phyloP scores from a whole-genome alignment of 192 early-diverging fungal species.

The Coemansia sp. region DNA sequence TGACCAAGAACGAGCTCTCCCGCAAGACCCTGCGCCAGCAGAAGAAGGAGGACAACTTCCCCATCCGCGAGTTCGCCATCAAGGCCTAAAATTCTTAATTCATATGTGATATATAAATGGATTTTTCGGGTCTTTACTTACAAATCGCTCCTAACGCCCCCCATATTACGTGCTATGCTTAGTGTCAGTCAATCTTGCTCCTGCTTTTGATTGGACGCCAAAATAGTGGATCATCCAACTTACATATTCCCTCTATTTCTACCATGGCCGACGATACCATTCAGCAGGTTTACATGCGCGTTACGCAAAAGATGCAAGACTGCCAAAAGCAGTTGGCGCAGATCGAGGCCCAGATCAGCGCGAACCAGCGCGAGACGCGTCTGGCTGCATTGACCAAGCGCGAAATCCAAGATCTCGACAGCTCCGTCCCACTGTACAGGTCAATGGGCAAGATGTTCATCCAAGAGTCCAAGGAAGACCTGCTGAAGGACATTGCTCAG shows the following conservation, averaged over 20 bases:
- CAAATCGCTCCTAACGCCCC: too few species aligned
- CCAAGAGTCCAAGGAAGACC: constrained; percentile 28
- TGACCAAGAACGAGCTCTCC: constrained; percentile 79
- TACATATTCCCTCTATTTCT: not conserved
- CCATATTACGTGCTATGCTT: too few species aligned
- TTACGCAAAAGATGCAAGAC: constrained; percentile 45
- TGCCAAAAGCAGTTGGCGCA: constrained; percentile 41
- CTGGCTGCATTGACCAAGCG: constrained; percentile 43
- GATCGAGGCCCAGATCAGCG: constrained; percentile 43
- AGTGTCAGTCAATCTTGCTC: too few species aligned
- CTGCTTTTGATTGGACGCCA: too few species aligned
- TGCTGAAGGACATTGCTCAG: constrained; percentile 37
- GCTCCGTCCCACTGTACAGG: constrained; percentile 33
- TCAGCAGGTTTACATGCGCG: constrained; percentile 46
- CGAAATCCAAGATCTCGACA: constrained; percentile 41
- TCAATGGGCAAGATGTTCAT: constrained; percentile 56
- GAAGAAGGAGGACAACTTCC: constrained; percentile 90
- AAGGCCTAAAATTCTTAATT: constrained; percentile 63
- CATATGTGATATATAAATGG: not conserved
- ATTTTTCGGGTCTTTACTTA: not conserved
- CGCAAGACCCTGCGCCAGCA: constrained; percentile 85
- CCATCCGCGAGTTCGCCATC: constrained; percentile 88
- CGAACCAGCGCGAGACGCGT: constrained; percentile 48
- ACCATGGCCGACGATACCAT: constrained; percentile 35
- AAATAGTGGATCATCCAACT: not conserved